Base-by-base conservation (phyloP, 768 basidiomycete species). In the Cystofilobasidium ferigula region DNA sequence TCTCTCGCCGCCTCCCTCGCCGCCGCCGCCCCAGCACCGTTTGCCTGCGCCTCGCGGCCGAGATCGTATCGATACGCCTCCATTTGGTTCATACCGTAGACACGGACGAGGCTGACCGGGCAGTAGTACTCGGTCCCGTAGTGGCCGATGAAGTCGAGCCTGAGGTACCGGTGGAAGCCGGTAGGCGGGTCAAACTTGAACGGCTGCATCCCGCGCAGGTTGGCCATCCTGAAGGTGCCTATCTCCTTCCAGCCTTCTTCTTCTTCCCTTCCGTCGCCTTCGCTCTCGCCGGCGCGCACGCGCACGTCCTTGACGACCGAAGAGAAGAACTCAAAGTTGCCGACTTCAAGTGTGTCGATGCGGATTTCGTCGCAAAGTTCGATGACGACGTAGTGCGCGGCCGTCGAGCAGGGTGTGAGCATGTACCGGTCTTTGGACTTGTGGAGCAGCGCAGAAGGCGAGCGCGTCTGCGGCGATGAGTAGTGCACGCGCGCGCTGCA, bases 341-440 rank as follows among this genome's bases (percentile, higher is more conserved):
- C 93, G 22, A 99, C 78, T 74, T 97, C 92, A 53, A 98, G 85
- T 0, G 91, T 94, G 74, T 98, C 94, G 71, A 98, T 92, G 53
- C 89, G 80, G 69, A 99, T 91, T 74, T 98, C 95, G 70, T 98
- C 94, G 78, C 95, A 99, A 20, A 98, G 83, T 76, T 99, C 95
- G 53, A 98, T 86, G 38, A 95, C 85, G 38, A 98, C 86, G 76
- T 85, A 97, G 36, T 82, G 83, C 14, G 79, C 77, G 20, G 79
- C 76, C 4, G 79, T 76, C 35, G 81, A 79, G 72, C 95, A 99
- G 0, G 93, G 94, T 62, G 87, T 89, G 71, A 97, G 86, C 95
- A 98, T 94, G 80, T 98, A 98, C 70, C 85, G 79, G 76, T 98
- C 94, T 74, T 86, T 87, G 77, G 91, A 92, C 36, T 84, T 85